A percentile compares a stretch with the other conserved stretches of the same genome.
phyloP scores from a whole-genome alignment of 805 yeast species.

The Saturnispora zaruensis region DNA sequence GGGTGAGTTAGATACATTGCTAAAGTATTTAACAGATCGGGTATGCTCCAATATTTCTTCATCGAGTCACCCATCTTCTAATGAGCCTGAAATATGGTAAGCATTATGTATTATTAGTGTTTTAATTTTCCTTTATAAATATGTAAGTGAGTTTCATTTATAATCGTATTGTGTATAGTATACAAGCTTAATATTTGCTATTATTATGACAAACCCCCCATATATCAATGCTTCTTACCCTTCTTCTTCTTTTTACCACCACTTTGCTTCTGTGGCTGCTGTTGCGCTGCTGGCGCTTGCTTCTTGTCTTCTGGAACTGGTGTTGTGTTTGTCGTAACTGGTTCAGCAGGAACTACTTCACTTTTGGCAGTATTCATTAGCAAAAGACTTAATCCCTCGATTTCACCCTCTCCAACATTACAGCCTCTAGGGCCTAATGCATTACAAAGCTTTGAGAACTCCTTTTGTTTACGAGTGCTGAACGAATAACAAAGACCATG shows the following conservation, averaged over 20 bases:
- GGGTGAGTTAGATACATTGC: constrained; percentile 3
- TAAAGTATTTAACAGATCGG: constrained; percentile 1
- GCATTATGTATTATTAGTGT: neutral
- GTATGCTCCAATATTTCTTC: neutral
- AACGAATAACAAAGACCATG: constrained; percentile 54
- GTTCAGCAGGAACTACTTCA: constrained; percentile 9
- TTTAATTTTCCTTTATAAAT: neutral
- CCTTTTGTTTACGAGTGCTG: constrained; percentile 56
- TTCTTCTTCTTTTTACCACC: constrained; percentile 18
- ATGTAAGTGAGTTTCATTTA: neutral
- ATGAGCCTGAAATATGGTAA: constrained; percentile 3
- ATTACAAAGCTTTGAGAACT: constrained; percentile 61
- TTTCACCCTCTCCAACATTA: constrained; percentile 15
- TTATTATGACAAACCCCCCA: neutral
- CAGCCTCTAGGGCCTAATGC: constrained; percentile 63
- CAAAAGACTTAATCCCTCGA: constrained; percentile 22
- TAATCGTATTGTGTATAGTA: constrained; percentile 4
- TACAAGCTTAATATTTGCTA: constrained; percentile 3
- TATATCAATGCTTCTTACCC: constrained; percentile 16
- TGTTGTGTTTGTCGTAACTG: neutral
- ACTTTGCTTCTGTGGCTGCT: neutral
- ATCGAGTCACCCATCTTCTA: neutral
- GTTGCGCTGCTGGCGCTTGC: neutral
- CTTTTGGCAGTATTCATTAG: constrained; percentile 20
- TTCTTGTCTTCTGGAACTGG: neutral